A percentile compares a stretch with the other conserved stretches of the same genome.
phyloP scores from a whole-genome alignment of 768 basidiomycete species.

The Suillus luteus region DNA sequence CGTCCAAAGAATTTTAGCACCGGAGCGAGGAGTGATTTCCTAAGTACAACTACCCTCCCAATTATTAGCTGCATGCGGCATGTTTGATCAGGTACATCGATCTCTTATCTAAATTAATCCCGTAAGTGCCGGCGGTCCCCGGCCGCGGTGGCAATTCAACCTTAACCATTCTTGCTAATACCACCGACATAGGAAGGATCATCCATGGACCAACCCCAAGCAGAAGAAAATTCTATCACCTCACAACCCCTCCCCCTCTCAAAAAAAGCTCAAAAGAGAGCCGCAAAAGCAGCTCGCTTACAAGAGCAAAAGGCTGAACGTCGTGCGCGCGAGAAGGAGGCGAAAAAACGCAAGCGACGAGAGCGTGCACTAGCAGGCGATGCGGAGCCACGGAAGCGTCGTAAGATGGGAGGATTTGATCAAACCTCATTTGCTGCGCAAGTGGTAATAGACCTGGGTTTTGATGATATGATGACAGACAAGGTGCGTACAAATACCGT shows the following conservation, averaged over 20 bases:
- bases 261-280: constrained; percentile 78
- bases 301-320: constrained; percentile 72
- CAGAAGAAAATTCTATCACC: constrained; percentile 17
- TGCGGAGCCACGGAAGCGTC: constrained; percentile 36
- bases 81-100: background rate
- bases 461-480: constrained; percentile 91
- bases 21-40: background rate
- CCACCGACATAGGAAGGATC: background rate
- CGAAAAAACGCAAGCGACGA: constrained; percentile 72
- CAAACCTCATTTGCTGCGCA: constrained; percentile 54
- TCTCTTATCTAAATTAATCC: constrained; percentile 2
- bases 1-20: background rate
- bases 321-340: constrained; percentile 74
- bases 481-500: constrained; percentile 55
- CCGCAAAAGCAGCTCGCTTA: constrained; percentile 67
- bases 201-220: constrained; percentile 31
- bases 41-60: background rate
- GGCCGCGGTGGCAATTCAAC: constrained; percentile 11
- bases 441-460: constrained; percentile 85
- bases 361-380: constrained; percentile 62
- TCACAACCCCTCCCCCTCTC: constrained; percentile 51
- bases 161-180: background rate
- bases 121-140: constrained; percentile 10
- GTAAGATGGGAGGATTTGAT: constrained; percentile 28
- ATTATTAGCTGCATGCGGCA: background rate